These are phyloP conservation scores for Beauveria bassiana DNA, from an alignment of 2,329 filamentous ascomycete genomes.

Conservation along the genomic window DNA sequence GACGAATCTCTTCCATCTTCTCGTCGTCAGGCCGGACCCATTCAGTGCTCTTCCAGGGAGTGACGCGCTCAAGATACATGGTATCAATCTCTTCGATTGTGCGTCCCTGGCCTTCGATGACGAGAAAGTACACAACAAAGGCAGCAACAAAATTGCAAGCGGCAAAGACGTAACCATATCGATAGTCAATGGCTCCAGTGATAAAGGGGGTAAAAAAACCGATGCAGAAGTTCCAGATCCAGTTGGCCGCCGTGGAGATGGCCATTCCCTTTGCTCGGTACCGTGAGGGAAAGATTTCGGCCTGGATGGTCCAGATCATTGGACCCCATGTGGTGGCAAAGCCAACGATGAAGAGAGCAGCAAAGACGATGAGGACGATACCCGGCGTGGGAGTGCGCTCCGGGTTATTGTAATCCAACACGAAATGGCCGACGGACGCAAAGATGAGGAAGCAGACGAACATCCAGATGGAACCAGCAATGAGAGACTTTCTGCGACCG, in stretches of 20 bases:
- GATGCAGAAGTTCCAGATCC: constrained; percentile 67
- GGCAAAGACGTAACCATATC: constrained; percentile 70
- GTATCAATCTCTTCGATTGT: constrained; percentile 74
- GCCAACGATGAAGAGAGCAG: constrained; percentile 55
- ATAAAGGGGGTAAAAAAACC: constrained; percentile 79
- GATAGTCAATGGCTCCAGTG: constrained; percentile 60
- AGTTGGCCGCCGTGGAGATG: constrained; percentile 54
- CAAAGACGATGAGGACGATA: constrained; percentile 55
- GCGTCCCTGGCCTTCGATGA: constrained; percentile 65
- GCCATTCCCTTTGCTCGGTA: constrained; percentile 56
- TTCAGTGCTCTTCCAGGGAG: constrained; percentile 52
- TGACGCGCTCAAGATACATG: constrained; percentile 62
- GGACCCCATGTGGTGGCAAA: constrained; percentile 63
- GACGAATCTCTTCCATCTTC: constrained; percentile 34
- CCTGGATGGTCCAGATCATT: constrained; percentile 56
- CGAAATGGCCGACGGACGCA: constrained; percentile 44
- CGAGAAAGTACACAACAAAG: constrained; percentile 66
- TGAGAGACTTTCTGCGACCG: constrained; percentile 56
- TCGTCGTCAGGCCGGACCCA: constrained; percentile 41
- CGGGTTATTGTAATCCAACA: constrained; percentile 30
- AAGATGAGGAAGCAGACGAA: constrained; percentile 52
- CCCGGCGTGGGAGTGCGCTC: constrained; percentile 36
- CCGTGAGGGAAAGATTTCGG: constrained; percentile 56
- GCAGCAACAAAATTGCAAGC: constrained; percentile 60
- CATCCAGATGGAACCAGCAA: constrained; percentile 55